Evolutionary conservation across 1,284 basidiomycete genomes (phyloP).

Genomic region (Apiotrichum gamsii): DNA sequence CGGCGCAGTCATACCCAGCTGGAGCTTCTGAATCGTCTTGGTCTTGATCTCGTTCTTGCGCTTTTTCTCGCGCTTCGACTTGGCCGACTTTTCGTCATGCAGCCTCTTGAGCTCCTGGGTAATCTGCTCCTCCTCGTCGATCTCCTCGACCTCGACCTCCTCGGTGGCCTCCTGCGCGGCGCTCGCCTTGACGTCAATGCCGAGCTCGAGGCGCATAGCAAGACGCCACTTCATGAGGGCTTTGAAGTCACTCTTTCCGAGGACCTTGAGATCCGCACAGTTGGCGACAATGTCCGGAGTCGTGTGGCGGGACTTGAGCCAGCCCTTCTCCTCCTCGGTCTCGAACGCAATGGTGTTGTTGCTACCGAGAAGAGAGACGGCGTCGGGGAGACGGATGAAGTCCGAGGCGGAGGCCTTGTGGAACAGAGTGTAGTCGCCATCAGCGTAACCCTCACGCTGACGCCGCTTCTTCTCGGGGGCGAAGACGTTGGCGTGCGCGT

Average conservation of each 20-base stretch:
- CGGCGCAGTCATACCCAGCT: constrained; percentile 95
- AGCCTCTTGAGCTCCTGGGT: constrained; percentile 82
- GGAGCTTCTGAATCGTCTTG: constrained; percentile 87
- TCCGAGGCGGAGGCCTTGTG: constrained; percentile 66
- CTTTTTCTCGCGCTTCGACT: constrained; percentile 74
- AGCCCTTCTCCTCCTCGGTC: constrained; percentile 79
- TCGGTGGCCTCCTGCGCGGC: constrained; percentile 68
- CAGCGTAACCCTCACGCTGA: constrained; percentile 89
- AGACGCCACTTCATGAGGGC: constrained; percentile 84
- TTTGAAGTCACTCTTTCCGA: constrained; percentile 98
- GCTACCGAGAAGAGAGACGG: constrained; percentile 73
- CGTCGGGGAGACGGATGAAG: constrained; percentile 65
- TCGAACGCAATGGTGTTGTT: constrained; percentile 79
- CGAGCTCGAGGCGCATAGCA: constrained; percentile 75
- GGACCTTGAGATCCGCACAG: constrained; percentile 87
- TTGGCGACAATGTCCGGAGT: constrained; percentile 74
- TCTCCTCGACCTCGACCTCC: constrained; percentile 65
- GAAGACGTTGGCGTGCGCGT: constrained; percentile 77
- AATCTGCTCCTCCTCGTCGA: constrained; percentile 83
- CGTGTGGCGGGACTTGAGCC: constrained; percentile 66
- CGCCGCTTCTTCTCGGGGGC: constrained; percentile 94
- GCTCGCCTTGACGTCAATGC: constrained; percentile 71
- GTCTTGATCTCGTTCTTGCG: constrained; percentile 83
- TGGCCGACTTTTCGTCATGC: constrained; percentile 68
- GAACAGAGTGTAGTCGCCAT: constrained; percentile 89